Percentiles rank a stretch among this genome's conserved stretches.
Evolutionary conservation across 306 rosid species (phyloP).

Genomic region (Castanospermum australe): DNA sequence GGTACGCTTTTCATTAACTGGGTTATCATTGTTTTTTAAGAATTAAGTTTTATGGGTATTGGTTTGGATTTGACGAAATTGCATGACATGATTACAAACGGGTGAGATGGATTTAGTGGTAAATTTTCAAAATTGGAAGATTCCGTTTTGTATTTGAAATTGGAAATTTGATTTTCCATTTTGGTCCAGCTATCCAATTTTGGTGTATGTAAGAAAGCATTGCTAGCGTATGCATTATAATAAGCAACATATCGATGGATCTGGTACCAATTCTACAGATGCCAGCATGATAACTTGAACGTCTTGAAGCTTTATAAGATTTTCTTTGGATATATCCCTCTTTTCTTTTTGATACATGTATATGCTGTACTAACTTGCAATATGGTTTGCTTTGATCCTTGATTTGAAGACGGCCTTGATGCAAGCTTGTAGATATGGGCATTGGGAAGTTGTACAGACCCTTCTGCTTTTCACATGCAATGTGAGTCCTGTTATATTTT

Average conservation of each 20-base stretch:
- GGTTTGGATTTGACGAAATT: not conserved
- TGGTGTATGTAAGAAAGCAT: not conserved
- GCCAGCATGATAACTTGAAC: not conserved
- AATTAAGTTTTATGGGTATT: not conserved
- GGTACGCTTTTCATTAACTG: constrained; percentile 44
- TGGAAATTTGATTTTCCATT: not conserved
- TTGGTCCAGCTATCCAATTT: not conserved
- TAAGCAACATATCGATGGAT: constrained; percentile 14
- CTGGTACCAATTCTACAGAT: constrained; percentile 20
- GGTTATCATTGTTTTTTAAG: not conserved
- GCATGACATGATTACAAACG: not conserved
- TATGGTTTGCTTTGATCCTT: constrained; percentile 37
- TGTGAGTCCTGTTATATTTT: constrained; percentile 43
- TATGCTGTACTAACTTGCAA: constrained; percentile 13
- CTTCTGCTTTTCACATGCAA: constrained; percentile 84
- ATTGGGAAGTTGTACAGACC: constrained; percentile 91
- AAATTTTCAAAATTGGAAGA: not conserved
- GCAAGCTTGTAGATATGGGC: constrained; percentile 98
- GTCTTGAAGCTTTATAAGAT: not conserved
- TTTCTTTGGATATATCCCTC: not conserved
- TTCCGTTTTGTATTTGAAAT: constrained; percentile 7
- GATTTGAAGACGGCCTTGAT: constrained; percentile 94
- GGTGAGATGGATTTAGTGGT: not conserved
- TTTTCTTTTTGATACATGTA: not conserved
- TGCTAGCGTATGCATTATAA: constrained; percentile 5